These are phyloP conservation scores for Capronia epimyces DNA, from an alignment of 2,329 filamentous ascomycete genomes.

Conservation along the genomic window DNA sequence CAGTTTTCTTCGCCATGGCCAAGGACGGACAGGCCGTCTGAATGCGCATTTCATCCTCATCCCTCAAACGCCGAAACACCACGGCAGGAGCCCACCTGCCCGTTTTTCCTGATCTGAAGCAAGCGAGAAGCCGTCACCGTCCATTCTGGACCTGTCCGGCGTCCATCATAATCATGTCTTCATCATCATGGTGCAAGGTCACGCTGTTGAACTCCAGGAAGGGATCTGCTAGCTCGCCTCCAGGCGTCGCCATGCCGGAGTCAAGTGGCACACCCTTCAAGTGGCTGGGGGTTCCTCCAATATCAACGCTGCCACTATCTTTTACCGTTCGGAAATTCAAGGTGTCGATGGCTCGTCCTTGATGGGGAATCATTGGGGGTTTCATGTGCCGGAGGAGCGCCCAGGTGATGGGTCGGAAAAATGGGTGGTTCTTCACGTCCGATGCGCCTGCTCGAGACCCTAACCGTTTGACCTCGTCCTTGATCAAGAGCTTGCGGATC, in stretches of 20 bases:
- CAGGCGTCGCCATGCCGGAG: constrained; percentile 77
- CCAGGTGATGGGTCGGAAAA: constrained; percentile 96
- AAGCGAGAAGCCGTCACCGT: constrained; percentile 13
- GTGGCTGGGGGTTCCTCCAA: constrained; percentile 41
- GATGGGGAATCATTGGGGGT: constrained; percentile 89
- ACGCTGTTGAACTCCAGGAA: constrained; percentile 99
- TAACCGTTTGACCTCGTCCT: constrained; percentile 89
- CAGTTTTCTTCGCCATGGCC: constrained; percentile 3
- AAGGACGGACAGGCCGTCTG: constrained; percentile 4
- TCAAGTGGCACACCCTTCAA: constrained; percentile 79
- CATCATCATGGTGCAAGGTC: constrained; percentile 91
- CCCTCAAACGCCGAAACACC: constrained; percentile 10
- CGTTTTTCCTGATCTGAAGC: not conserved
- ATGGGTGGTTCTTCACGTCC: constrained; percentile 92
- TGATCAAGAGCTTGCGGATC: constrained; percentile 94
- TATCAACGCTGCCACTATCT: constrained; percentile 88
- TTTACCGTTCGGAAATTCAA: constrained; percentile 98
- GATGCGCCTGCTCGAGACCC: constrained; percentile 92
- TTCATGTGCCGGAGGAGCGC: constrained; percentile 96
- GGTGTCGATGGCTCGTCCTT: constrained; percentile 84
- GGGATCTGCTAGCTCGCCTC: constrained; percentile 75
- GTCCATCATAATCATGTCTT: constrained; percentile 48
- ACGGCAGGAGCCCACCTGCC: constrained; percentile 1
- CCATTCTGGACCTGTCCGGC: constrained; percentile 17
- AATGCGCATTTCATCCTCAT: not conserved